Evolutionary conservation across 1,284 basidiomycete species (phyloP), one percentile per base, ranked within the genome.

Genomic region (Tilletia setariae): DNA sequence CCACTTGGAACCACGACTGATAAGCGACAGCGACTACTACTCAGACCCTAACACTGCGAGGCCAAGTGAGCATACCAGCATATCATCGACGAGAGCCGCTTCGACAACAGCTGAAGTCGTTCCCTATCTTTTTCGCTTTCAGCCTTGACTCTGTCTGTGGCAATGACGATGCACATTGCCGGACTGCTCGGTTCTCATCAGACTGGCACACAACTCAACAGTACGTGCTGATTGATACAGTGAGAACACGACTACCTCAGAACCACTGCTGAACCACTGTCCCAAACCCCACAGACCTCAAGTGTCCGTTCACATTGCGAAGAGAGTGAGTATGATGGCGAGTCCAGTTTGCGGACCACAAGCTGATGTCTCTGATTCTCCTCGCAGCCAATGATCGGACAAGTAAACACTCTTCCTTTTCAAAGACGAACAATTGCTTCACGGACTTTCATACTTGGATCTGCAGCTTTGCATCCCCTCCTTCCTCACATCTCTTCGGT

Each of bases 171-270:
- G 75, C 42, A 68, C 13, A 71, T 79, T 21, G 28, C 19, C 0
- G 78, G 78, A 1, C 56, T 79, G 43, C 61, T 79, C 19, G 78
- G 78, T 0, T 63, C 47, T 1, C 78, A 79, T 59, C 21, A 2
- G 19, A 69, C 74, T n/a, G 70, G 68, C 32, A 75, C 74, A 0
- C 73, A 75, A 63, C 21, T 79, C 23, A 66, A 51, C 19, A 64
- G 56, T 40, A 21, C 2, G 44, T 51, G 21, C 19, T 53, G 47
- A 25, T 21, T 42, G 21, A 28, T 19, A 7, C 46, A 49, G 46
- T 49, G 7, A 16, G 46, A 49, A 19, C 19, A 19, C 43, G 11
- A 9, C 19, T 11, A 19, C 25, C 51, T 16, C 43, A 11, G 19
- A 44, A 9, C 43, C 9, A 19, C 43, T 19, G 43, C 43, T n/a